phyloP scores from a whole-genome alignment of 2,329 filamentous ascomycete species.

The Botrytis medusae region DNA sequence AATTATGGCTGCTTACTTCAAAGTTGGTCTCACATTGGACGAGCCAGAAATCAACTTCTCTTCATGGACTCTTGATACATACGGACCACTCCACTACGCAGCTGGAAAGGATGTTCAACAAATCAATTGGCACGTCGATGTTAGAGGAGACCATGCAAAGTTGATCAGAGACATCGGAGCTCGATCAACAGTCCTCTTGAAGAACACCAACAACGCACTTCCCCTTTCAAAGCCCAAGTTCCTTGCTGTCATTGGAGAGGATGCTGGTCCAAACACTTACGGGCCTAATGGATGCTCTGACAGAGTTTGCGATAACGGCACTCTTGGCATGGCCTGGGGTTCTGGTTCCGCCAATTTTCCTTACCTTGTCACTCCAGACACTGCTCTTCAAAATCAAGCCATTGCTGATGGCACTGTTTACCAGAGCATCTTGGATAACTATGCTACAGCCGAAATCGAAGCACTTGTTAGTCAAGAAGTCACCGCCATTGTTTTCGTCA shows the following conservation, averaged over 20 bases:
- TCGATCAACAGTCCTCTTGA: constrained; percentile 83
- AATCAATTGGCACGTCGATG: constrained; percentile 81
- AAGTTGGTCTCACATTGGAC: constrained; percentile 57
- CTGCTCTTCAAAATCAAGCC: constrained; percentile 65
- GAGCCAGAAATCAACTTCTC: constrained; percentile 70
- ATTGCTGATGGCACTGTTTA: constrained; percentile 58
- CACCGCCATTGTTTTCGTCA: constrained; percentile 84
- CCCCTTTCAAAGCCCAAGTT: constrained; percentile 79
- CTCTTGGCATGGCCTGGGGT: constrained; percentile 76
- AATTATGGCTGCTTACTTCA: constrained; percentile 71
- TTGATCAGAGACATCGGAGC: constrained; percentile 76
- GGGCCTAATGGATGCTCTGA: constrained; percentile 58
- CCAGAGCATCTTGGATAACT: constrained; percentile 68
- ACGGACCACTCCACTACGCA: constrained; percentile 32
- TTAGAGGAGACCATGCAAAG: constrained; percentile 69
- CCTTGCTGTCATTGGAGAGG: constrained; percentile 76
- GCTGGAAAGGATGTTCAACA: constrained; percentile 62
- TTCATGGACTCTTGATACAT: constrained; percentile 79
- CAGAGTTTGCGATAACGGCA: constrained; percentile 58
- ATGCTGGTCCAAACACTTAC: constrained; percentile 69
- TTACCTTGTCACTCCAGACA: constrained; percentile 76
- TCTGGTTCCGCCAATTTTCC: constrained; percentile 72
- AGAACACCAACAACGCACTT: constrained; percentile 71
- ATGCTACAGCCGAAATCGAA: constrained; percentile 65
- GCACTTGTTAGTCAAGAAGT: constrained; percentile 60